Evolutionary conservation across 2,329 filamentous ascomycete genomes (phyloP).

Genomic region (Magnaporthiopsis poae): DNA sequence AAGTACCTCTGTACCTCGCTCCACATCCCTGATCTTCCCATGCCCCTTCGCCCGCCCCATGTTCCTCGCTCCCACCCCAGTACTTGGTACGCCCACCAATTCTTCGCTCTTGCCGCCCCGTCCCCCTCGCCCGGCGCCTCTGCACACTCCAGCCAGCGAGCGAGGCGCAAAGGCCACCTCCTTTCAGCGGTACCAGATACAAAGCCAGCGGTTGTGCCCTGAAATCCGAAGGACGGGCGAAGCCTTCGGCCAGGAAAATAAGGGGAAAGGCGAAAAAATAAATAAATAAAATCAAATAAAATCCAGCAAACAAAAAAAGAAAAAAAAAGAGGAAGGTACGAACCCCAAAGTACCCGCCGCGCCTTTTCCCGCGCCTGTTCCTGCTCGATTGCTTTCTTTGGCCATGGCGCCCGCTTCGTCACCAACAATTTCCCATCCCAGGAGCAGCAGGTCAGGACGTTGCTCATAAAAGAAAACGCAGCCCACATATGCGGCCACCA

Average conservation of each 20-base stretch:
- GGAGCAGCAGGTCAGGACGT: slow-evolving; percentile 10
- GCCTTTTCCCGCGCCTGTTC: background rate
- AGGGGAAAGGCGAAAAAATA: background rate
- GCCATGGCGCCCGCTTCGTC: slow-evolving; percentile 16
- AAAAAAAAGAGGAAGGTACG: background rate
- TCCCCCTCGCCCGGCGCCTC: background rate
- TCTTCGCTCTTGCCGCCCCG: slow-evolving; percentile 1
- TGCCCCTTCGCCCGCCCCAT: background rate
- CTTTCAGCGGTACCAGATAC: background rate
- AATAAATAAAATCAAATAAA: background rate
- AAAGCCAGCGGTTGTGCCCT: background rate
- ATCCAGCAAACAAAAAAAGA: background rate
- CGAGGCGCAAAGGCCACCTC: background rate
- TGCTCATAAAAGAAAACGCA: slow-evolving; percentile 13
- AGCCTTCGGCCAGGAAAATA: background rate
- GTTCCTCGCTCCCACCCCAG: background rate
- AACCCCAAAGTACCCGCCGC: background rate
- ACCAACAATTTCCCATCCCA: slow-evolving; percentile 19
- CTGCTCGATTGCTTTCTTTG: slow-evolving; percentile 4
- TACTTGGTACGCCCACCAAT: background rate
- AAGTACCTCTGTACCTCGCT: background rate
- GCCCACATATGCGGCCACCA: slow-evolving; percentile 4
- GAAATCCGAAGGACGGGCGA: background rate
- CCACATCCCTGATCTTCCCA: background rate
- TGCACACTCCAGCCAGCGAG: no score